Percentiles rank a stretch among this genome's conserved stretches.
Conservation (phyloP, 306 rosid genomes). For the Echinosophora koreensis region DNA sequence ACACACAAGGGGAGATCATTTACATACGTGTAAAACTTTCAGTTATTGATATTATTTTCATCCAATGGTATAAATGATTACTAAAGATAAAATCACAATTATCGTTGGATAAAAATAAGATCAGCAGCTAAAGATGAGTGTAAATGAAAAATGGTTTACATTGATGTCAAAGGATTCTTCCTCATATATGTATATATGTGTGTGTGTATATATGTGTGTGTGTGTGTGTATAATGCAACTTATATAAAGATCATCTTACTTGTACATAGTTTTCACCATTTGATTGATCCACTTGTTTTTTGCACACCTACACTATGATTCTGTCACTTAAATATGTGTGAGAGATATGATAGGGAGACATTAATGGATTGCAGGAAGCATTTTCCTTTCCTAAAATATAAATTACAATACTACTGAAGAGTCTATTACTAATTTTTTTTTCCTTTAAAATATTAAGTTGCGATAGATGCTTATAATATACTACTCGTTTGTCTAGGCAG, state of each 20-base stretch:
- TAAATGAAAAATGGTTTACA: too few species aligned
- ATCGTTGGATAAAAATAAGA: too few species aligned
- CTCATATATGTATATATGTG: too few species aligned
- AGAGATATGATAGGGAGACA: neutral
- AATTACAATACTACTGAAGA: neutral
- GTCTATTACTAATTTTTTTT: neutral
- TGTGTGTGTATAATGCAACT: neutral
- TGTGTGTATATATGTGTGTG: too few species aligned
- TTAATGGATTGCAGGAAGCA: neutral
- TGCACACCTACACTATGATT: neutral
- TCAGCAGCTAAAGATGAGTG: too few species aligned
- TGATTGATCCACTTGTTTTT: neutral
- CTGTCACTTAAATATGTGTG: neutral
- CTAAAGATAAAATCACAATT: too few species aligned
- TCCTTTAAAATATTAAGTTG: constrained; percentile 21
- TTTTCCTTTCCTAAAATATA: neutral
- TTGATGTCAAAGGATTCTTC: too few species aligned
- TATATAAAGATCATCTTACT: neutral
- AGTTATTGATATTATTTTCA: too few species aligned
- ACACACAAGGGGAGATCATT: too few species aligned
- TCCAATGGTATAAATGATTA: too few species aligned
- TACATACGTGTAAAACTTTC: too few species aligned
- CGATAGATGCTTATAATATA: constrained; percentile 44
- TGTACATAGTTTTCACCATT: neutral
- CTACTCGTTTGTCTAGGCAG: constrained; percentile 75